Evolutionary conservation across 2,329 filamentous ascomycete genomes (phyloP), one percentile per base, ranked within the genome.

Genomic region (Clonostachys rhizophaga): DNA sequence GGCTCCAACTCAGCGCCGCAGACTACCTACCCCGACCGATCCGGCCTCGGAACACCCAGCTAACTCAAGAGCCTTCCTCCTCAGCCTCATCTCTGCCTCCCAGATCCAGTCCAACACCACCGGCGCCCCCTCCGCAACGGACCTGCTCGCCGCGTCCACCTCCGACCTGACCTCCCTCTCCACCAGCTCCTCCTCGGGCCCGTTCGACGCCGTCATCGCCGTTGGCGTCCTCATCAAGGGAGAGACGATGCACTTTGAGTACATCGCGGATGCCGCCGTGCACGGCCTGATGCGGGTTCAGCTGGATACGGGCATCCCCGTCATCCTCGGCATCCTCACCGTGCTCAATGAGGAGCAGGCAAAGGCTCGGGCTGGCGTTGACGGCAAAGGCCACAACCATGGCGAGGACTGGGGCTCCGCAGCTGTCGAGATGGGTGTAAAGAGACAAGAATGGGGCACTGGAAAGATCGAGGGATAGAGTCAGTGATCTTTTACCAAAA

Each of bases 211-310:
- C 52, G 84, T 99, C 53, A 91, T 99, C 55, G 91, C 94, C 46
- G 88, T 99, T 56, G 94, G 94, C 47, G 91, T 96, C 48, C 81
- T 99, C 51, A 96, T 99, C 73, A 99, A 99, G 75, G 94, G 94
- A 65, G 89, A 95, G 70, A 97, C 94, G 7, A 96, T 96, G 91
- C 94, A 99, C 71, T 99, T 99, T 62, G 94, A 99, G 71, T 97
- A 99, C 72, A 99, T 99, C 59, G 81, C 91, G 40, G 94, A 97
- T 54, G 83, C 89, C 39, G 91, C 95, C 7, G 90, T 84, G 49
- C 89, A 96, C 52, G 94, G 90, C 7, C 77, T 99, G 51, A 99
- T 99, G 94, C 84, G 89, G 54, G 84, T 97, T 49, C 91, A 95
- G 67, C 76, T 97, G 47, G 92, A 99, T 65, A 84, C 83, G 10